These are phyloP conservation scores for Canavalia gladiata DNA, from an alignment of 306 rosid genomes.

Conservation along the genomic window DNA sequence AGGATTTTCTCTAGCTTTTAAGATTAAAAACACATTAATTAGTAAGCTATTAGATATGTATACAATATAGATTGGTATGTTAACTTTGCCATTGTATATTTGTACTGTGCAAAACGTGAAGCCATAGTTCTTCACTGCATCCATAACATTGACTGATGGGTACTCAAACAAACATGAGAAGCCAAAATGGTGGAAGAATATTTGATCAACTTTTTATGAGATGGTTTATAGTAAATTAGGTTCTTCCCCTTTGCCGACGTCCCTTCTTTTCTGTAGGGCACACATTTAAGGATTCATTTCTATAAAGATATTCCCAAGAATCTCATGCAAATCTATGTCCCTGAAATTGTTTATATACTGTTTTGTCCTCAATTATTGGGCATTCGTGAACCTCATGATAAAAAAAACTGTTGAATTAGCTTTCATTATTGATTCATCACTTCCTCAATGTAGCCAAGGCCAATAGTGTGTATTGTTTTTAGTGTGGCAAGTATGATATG, in stretches of 20 bases:
- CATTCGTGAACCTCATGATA: background rate
- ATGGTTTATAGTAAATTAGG: background rate
- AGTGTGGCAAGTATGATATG: no score
- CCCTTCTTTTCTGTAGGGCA: constrained; percentile 19
- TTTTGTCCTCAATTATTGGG: constrained; percentile 48
- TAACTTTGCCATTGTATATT: background rate
- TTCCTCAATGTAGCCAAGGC: background rate
- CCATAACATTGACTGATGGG: constrained; percentile 25
- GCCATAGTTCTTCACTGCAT: constrained; percentile 40
- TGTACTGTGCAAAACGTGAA: constrained; percentile 53
- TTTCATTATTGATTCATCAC: constrained; percentile 45
- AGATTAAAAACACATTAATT: no score
- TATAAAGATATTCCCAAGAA: constrained; percentile 10
- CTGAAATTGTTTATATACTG: constrained; percentile 27
- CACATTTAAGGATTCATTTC: constrained; percentile 32
- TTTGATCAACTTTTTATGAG: background rate
- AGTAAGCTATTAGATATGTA: no score
- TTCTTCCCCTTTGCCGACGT: constrained; percentile 22
- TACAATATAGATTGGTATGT: no score
- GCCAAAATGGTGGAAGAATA: constrained; percentile 29
- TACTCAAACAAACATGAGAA: constrained; percentile 16
- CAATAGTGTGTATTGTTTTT: background rate
- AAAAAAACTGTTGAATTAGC: background rate
- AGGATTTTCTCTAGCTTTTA: no score
- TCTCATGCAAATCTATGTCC: constrained; percentile 38